These are phyloP conservation scores for Colletotrichum lentis DNA, from an alignment of 2,329 filamentous ascomycete species.

Conservation along the genomic window DNA sequence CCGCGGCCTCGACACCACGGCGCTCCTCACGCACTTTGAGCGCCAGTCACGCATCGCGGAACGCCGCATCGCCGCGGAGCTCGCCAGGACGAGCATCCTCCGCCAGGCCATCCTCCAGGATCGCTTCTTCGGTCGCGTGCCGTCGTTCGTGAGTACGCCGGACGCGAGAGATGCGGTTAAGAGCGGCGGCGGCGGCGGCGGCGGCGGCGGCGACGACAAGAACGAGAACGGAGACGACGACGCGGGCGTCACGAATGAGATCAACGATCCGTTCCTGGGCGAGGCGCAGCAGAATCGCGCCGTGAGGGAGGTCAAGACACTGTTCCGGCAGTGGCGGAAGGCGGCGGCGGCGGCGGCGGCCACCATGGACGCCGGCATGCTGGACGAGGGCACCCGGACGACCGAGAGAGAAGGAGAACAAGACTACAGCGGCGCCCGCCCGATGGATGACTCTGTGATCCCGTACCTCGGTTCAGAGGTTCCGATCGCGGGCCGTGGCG, in stretches of 20 bases:
- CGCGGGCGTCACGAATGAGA: not conserved
- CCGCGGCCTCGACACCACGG: conserved; percentile 10
- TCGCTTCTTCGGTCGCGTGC: conserved; percentile 17
- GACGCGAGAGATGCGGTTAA: not conserved
- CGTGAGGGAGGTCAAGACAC: not conserved
- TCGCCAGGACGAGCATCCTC: conserved; percentile 18
- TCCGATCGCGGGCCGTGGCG: not conserved
- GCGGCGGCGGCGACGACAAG: not conserved
- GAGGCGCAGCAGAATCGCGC: conserved; percentile 12
- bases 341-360: not conserved
- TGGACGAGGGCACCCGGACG: not conserved
- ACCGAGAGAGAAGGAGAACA: not conserved
- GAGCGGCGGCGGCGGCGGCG: too few species aligned
- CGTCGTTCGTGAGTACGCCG: not conserved
- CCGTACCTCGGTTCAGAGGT: not conserved
- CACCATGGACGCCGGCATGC: not conserved
- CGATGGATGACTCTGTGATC: too few species aligned
- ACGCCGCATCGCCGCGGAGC: conserved; percentile 18
- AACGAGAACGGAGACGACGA: too few species aligned
- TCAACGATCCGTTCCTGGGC: not conserved
- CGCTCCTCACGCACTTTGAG: conserved; percentile 24
- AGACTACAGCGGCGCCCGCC: not conserved
- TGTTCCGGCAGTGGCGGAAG: conserved; percentile 14
- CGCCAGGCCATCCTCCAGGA: conserved; percentile 21
- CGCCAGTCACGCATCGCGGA: conserved; percentile 27